Evolutionary conservation across 768 basidiomycete genomes (phyloP).

Genomic region (Roridomyces roridus): DNA sequence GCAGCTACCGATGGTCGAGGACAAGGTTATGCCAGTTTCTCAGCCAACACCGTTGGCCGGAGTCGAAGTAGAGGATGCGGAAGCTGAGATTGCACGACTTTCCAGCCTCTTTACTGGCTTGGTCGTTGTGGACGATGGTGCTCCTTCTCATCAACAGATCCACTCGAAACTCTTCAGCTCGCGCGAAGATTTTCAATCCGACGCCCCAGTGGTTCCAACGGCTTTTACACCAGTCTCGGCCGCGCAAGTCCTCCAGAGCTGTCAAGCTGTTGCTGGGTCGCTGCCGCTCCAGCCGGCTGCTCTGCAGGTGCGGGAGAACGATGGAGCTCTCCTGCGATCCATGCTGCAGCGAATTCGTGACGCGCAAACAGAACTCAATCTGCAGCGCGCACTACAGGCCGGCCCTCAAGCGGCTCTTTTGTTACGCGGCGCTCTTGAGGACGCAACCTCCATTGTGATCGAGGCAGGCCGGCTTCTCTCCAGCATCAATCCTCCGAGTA

Average conservation of each 20-base stretch:
- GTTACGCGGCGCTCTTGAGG: background rate
- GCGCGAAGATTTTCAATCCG: background rate
- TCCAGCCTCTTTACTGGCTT: background rate
- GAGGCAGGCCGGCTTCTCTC: background rate
- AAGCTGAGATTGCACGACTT: background rate
- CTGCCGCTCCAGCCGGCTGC: background rate
- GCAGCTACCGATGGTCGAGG: background rate
- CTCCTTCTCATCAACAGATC: background rate
- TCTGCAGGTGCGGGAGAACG: background rate
- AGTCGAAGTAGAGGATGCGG: background rate
- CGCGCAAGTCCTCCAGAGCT: background rate
- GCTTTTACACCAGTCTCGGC: background rate
- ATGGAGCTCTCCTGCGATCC: background rate
- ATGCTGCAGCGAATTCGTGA: background rate
- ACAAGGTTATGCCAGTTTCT: background rate
- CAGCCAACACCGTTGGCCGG: background rate
- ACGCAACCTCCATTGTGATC: background rate
- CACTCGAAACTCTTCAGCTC: constrained; percentile 7
- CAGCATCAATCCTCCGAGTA: background rate
- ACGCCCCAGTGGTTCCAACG: background rate
- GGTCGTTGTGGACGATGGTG: constrained; percentile 1
- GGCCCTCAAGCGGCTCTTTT: background rate
- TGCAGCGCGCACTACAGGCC: background rate
- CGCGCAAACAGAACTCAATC: background rate
- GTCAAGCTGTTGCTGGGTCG: background rate